Evolutionary conservation across 305 asterid species (phyloP).

Genomic region (Ajuga reptans): DNA sequence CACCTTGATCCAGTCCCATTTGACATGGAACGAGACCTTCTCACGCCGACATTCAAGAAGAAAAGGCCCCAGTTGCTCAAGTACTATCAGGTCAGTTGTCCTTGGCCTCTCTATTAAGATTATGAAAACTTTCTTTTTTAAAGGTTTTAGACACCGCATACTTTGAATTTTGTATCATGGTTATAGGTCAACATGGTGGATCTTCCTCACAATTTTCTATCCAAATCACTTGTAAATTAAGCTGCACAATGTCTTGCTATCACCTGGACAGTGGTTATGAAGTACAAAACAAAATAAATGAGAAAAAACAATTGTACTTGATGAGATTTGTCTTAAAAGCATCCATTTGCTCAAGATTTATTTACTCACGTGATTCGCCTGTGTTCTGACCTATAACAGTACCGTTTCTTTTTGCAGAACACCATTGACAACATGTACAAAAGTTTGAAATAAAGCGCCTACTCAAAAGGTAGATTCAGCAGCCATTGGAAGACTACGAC

Average conservation of each 20-base stretch:
- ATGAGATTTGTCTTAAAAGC: no score
- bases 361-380: neutral
- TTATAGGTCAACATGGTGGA: neutral
- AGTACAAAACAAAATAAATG: no score
- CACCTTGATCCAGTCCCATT: conserved; percentile 94
- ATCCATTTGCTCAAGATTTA: neutral
- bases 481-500: neutral
- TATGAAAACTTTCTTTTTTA: neutral
- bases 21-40: conserved; percentile 86
- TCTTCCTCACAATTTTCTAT: neutral
- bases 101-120: neutral
- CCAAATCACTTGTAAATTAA: neutral
- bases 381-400: neutral
- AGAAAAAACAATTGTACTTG: no score
- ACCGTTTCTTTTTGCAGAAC: conserved; percentile 33
- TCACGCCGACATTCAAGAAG: conserved; percentile 89
- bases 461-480: neutral
- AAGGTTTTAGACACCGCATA: neutral
- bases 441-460: conserved; percentile 44
- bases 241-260: neutral
- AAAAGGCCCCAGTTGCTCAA: conserved; percentile 86
- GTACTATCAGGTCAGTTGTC: conserved; percentile 62
- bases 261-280: neutral
- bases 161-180: neutral
- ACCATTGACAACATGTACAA: conserved; percentile 68